Evolutionary conservation across 139 green algal species (phyloP).

Genomic region (Chlorella sp.): DNA sequence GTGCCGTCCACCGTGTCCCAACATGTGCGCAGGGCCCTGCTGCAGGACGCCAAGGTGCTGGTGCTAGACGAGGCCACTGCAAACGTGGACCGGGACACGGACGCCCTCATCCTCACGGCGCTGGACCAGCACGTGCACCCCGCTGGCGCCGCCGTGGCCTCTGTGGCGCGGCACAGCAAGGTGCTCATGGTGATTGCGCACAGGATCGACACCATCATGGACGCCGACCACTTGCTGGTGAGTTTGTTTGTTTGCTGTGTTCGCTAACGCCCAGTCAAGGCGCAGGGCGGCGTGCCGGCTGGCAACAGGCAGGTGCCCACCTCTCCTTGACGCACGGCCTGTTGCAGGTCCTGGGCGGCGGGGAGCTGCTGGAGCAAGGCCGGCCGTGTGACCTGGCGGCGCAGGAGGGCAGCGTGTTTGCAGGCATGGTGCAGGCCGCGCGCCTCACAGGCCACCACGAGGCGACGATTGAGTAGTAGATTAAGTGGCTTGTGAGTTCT

Average conservation of each 20-base stretch:
- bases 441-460: neutral
- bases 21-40: conserved; percentile 51
- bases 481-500: neutral
- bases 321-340: no score
- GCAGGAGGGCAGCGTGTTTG: conserved; percentile 31
- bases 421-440: conserved; percentile 35
- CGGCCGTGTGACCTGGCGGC: conserved; percentile 37
- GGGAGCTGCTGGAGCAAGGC: conserved; percentile 64
- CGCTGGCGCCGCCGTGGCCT: neutral
- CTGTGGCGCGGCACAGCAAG: conserved; percentile 13
- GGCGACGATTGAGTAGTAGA: neutral
- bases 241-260: no score
- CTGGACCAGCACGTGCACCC: neutral
- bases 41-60: conserved; percentile 45
- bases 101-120: conserved; percentile 60
- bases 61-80: conserved; percentile 74
- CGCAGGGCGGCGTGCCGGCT: no score
- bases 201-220: conserved; percentile 50
- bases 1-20: no score
- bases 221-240: conserved; percentile 16
- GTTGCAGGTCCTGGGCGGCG: conserved; percentile 50
- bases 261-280: no score
- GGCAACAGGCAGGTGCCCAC: no score
- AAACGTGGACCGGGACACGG: conserved; percentile 80
- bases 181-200: conserved; percentile 73